Evolutionary conservation across 1,139 yeast species (phyloP).

Genomic region (Candida pseudoviswanathii): DNA sequence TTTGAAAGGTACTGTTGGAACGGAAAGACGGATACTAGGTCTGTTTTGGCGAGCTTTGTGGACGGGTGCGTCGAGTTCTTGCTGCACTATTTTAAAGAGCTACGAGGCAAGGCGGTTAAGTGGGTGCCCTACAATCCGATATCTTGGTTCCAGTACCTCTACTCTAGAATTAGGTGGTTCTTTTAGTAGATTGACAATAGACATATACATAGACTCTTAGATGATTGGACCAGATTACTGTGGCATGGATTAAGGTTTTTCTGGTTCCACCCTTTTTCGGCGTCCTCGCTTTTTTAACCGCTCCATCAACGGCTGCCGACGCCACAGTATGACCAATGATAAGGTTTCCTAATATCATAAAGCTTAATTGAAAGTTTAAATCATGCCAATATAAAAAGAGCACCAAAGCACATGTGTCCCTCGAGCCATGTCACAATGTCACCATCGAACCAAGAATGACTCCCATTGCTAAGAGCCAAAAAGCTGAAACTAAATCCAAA

Average conservation of each 20-base stretch:
- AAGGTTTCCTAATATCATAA: neutral
- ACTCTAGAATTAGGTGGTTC: conserved; percentile 2
- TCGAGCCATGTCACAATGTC: neutral
- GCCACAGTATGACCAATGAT: neutral
- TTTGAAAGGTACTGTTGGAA: conserved; percentile 83
- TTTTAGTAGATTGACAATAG: neutral
- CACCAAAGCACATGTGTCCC: neutral
- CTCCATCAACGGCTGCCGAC: neutral
- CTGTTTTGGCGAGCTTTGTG: neutral
- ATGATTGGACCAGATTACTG: no score
- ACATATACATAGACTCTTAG: no score
- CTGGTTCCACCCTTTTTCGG: neutral
- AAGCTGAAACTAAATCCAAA: neutral
- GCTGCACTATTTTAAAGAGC: neutral
- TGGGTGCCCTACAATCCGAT: conserved; percentile 1
- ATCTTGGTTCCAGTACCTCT: neutral
- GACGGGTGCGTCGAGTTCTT: conserved; percentile 2
- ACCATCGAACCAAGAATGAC: neutral
- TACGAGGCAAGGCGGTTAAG: neutral
- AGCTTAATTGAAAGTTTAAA: no score
- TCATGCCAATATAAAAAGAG: neutral
- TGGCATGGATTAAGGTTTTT: no score
- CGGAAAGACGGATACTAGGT: conserved; percentile 35
- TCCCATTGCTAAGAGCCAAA: neutral
- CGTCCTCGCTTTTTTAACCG: neutral